phyloP scores from a whole-genome alignment of 306 rosid species.

The Rosa multiflora region DNA sequence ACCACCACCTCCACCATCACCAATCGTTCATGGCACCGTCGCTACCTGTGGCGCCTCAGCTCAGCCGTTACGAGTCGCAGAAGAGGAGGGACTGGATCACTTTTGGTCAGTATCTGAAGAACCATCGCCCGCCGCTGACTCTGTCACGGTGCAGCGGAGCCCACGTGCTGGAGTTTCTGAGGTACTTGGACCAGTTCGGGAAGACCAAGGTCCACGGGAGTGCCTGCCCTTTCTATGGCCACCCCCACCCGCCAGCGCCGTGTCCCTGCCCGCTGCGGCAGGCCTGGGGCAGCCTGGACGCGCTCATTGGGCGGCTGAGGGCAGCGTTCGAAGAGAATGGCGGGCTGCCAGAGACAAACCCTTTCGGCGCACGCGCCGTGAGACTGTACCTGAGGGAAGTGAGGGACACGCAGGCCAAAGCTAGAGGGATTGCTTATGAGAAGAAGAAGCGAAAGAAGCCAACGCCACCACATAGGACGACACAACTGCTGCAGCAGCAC shows the following conservation, averaged over 20 bases:
- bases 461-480: background rate
- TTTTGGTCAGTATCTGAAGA: constrained; percentile 83
- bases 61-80: constrained; percentile 79
- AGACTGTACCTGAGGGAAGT: constrained; percentile 73
- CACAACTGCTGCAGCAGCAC: constrained; percentile 1
- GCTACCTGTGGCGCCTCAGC: constrained; percentile 11
- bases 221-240: constrained; percentile 73
- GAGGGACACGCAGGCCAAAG: constrained; percentile 78
- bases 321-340: constrained; percentile 98
- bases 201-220: constrained; percentile 76
- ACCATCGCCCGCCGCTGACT: constrained; percentile 75
- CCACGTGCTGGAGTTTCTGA: constrained; percentile 74
- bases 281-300: constrained; percentile 91
- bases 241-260: constrained; percentile 72
- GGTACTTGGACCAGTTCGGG: constrained; percentile 81
- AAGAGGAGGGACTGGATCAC: constrained; percentile 91
- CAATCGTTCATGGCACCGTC: background rate
- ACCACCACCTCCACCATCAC: constrained; percentile 9
- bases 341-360: constrained; percentile 79
- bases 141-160: constrained; percentile 73
- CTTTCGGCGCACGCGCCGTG: constrained; percentile 73
- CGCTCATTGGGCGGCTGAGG: constrained; percentile 80
- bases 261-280: constrained; percentile 87
- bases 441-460: constrained; percentile 66
- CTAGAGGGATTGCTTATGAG: constrained; percentile 87